Conservation (phyloP, 768 basidiomycete genomes). For the Tulasnella sp. region DNA sequence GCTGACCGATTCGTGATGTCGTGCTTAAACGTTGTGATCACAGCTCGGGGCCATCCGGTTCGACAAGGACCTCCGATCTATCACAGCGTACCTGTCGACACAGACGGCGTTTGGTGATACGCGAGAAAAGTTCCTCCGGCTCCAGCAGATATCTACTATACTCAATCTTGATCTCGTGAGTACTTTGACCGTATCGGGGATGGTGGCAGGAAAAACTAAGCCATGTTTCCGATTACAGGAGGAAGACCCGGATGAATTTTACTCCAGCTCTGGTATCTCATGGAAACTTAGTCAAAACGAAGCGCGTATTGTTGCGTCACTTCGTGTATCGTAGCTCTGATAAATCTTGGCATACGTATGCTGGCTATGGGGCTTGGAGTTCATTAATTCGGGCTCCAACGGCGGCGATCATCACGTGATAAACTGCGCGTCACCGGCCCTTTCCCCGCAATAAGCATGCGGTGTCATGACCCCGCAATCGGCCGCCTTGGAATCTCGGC, state of each 20-base stretch:
- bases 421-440: background rate
- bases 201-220: slow-evolving; percentile 9
- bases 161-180: slow-evolving; percentile 77
- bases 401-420: background rate
- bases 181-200: slow-evolving; percentile 10
- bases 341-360: background rate
- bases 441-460: background rate
- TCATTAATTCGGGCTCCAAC: background rate
- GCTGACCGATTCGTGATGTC: background rate
- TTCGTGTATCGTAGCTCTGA: slow-evolving; percentile 34
- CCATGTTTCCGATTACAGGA: slow-evolving; percentile 44
- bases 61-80: slow-evolving; percentile 81
- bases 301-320: slow-evolving; percentile 56
- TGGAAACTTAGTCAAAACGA: slow-evolving; percentile 79
- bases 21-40: background rate
- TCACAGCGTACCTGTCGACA: slow-evolving; percentile 73
- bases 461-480: background rate
- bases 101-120: slow-evolving; percentile 87
- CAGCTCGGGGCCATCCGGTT: slow-evolving; percentile 94
- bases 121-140: slow-evolving; percentile 80
- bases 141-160: slow-evolving; percentile 90
- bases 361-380: background rate
- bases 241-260: slow-evolving; percentile 92
- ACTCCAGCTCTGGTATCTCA: slow-evolving; percentile 82
- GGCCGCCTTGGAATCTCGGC: background rate